A percentile compares a stretch with the other conserved stretches of the same genome.
These are phyloP conservation scores for Aspergillus pseudoviridinutans DNA, from an alignment of 2,329 filamentous ascomycete genomes.

Conservation along the genomic window DNA sequence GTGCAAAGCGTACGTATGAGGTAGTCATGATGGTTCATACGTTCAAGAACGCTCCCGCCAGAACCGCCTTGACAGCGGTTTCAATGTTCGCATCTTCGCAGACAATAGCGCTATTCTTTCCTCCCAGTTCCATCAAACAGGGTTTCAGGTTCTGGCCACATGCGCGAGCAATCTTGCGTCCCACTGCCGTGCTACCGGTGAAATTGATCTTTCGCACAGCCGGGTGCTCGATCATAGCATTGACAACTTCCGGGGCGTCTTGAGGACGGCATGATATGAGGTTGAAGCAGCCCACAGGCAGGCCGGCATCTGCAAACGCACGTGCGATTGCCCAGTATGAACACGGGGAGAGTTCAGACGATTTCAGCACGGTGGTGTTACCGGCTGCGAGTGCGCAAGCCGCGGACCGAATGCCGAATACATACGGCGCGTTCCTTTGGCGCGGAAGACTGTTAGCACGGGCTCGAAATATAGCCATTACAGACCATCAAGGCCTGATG, in stretches of 20 bases:
- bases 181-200: conserved; percentile 67
- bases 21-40: conserved; percentile 13
- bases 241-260: conserved; percentile 64
- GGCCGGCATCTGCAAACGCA: conserved; percentile 65
- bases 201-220: conserved; percentile 70
- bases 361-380: conserved; percentile 71
- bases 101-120: conserved; percentile 74
- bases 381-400: conserved; percentile 63
- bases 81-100: conserved; percentile 73
- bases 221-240: conserved; percentile 61
- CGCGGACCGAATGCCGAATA: conserved; percentile 48
- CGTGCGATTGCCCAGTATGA: conserved; percentile 58
- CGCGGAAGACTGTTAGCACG: neutral
- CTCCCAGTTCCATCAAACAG: conserved; percentile 73
- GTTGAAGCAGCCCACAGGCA: conserved; percentile 72
- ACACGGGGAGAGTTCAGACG: conserved; percentile 61
- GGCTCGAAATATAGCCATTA: neutral
- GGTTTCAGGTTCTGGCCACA: conserved; percentile 73
- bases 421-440: conserved; percentile 51
- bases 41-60: conserved; percentile 32
- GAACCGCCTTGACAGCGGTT: conserved; percentile 47
- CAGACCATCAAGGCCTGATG: neutral
- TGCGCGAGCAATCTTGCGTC: conserved; percentile 62
- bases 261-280: conserved; percentile 58
- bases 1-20: neutral